Evolutionary conservation across 108 stramenopile genomes (phyloP), one percentile per base, ranked within the genome.

Genomic region (Cyclotella baltica): DNA sequence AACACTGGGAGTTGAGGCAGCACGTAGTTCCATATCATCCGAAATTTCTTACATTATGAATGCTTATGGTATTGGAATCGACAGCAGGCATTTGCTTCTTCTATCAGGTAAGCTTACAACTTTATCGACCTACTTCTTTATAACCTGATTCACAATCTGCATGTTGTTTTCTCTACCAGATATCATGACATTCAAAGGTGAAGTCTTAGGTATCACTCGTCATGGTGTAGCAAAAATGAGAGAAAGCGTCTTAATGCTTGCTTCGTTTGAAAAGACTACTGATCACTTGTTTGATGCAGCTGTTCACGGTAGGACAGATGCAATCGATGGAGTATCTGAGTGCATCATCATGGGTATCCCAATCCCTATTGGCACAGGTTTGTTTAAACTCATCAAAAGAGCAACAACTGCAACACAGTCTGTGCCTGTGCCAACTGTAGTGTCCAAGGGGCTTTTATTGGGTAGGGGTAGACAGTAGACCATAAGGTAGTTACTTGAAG

Each of bases 271-370:
- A 89, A 98, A 98, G 87, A 99, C 99, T 16, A 97, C 98, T 8
- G 99, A 99, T 85, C 99, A 99, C 75, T 84, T 99, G 50, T 99
- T 99, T 83, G 98, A 99, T 81, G 99, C 99, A 43, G 97, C 99
- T 15, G 97, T 96, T 50, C 99, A 98, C 77, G 97, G 93, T n/a
- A 83, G 97, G 59, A 86, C 86, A 23, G 99, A 99, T 76, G 88
- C 89, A 52, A 98, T 99, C 78, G 97, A 96, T 13, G 99, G 98
- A 15, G 99, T 99, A 37, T 96, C 95, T 58, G 97, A 99, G 87
- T 99, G 99, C 76, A 99, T 99, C 84, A 98, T 99, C 67, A 99
- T 98, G 98, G 99, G 99, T 8, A 97, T 95, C n/a, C 96, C 97
- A 23, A 96, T 98, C 62, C 97, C 97, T 15, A 80, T 99, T 53